phyloP scores from a whole-genome alignment of 2,329 filamentous ascomycete genomes.

The Trichoderma pleuroti region DNA sequence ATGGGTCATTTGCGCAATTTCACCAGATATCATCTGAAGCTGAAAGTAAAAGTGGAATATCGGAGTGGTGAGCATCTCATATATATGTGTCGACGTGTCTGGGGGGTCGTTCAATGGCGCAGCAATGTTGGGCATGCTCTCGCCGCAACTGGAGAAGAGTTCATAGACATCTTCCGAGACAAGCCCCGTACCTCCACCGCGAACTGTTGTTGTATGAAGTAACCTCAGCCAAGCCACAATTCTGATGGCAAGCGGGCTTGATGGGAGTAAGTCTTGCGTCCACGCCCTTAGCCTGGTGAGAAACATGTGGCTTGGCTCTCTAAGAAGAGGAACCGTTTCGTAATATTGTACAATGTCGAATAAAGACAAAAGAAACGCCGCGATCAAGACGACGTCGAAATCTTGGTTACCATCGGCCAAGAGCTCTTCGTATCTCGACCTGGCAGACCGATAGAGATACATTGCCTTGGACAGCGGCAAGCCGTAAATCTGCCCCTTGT shows the following conservation, averaged over 20 bases:
- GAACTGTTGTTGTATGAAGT: slow-evolving; percentile 20
- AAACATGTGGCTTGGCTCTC: slow-evolving; percentile 13
- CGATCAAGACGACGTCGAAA: slow-evolving; percentile 9
- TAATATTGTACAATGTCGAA: slow-evolving; percentile 18
- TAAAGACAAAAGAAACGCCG: slow-evolving; percentile 22
- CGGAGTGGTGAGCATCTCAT: slow-evolving; percentile 21
- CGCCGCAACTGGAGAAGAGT: slow-evolving; percentile 15
- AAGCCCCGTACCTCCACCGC: slow-evolving; percentile 22
- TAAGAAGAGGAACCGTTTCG: slow-evolving; percentile 9
- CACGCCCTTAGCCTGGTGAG: slow-evolving; percentile 7
- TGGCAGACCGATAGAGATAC: slow-evolving; percentile 15
- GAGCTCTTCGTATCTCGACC: neutral
- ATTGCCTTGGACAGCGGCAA: slow-evolving; percentile 18
- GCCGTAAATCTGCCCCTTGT: slow-evolving; percentile 18
- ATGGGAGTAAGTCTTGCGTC: neutral
- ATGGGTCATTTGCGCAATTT: slow-evolving; percentile 24
- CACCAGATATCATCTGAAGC: slow-evolving; percentile 23
- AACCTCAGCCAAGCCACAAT: slow-evolving; percentile 23
- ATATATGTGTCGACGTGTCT: slow-evolving; percentile 17
- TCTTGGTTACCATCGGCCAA: neutral
- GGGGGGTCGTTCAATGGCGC: neutral
- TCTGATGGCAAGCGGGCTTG: neutral
- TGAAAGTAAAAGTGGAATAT: slow-evolving; percentile 25
- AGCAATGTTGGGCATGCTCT: neutral
- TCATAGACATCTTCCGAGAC: slow-evolving; percentile 18